Conservation (phyloP, 352 stramenopile genomes). For the Thraustotheca clavata region DNA sequence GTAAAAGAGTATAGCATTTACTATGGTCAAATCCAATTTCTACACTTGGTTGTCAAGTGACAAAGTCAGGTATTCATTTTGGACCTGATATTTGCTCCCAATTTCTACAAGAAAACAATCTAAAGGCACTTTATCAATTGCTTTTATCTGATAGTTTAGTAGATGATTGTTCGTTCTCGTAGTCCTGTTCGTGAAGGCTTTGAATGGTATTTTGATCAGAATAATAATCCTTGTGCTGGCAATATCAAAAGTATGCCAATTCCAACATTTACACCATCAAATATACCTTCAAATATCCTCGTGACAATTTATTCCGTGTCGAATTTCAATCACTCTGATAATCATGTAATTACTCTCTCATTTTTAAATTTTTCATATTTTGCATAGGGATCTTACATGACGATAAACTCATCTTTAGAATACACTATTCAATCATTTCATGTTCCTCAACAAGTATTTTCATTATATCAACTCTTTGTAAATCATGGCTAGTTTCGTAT, state of each 20-base stretch:
- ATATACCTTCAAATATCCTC: neutral
- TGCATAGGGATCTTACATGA: slow-evolving; percentile 7
- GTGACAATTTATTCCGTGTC: slow-evolving; percentile 26
- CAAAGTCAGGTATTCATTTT: slow-evolving; percentile 11
- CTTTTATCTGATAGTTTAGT: neutral
- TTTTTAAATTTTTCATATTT: neutral
- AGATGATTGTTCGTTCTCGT: slow-evolving; percentile 23
- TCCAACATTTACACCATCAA: neutral
- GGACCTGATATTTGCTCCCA: neutral
- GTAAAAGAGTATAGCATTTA: neutral
- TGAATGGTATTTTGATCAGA: neutral
- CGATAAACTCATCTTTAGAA: neutral
- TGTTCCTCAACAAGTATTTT: neutral
- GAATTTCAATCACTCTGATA: slow-evolving; percentile 19
- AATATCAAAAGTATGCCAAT: neutral
- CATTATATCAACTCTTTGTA: too few species aligned
- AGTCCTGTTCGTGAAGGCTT: slow-evolving; percentile 19
- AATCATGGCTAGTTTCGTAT: neutral
- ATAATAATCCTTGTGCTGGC: neutral
- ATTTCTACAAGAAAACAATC: neutral
- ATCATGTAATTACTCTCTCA: slow-evolving; percentile 13
- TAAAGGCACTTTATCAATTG: slow-evolving; percentile 4
- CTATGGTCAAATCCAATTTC: slow-evolving; percentile 13
- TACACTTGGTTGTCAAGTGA: neutral
- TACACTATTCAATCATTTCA: neutral